These are phyloP conservation scores for Panicum virgatum DNA, from an alignment of 202 grass and related monocot species.

Conservation along the genomic window DNA sequence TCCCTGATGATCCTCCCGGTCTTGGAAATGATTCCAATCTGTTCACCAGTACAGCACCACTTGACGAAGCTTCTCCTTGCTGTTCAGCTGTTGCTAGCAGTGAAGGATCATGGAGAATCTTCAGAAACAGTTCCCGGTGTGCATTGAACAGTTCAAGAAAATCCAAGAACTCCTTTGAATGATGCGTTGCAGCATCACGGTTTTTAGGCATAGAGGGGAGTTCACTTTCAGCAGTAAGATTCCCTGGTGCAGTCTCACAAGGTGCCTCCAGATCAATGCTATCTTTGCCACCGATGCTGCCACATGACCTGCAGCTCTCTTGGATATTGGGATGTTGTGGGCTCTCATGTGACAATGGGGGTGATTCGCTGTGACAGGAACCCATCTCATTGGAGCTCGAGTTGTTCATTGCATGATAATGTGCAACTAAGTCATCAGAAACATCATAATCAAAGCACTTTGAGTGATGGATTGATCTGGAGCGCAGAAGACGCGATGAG, in stretches of 20 bases:
- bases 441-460: constrained; percentile 62
- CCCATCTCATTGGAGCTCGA: constrained; percentile 16
- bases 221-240: constrained; percentile 24
- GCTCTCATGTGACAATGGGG: constrained; percentile 20
- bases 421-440: constrained; percentile 43
- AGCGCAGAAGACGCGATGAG: constrained; percentile 56
- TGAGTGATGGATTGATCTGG: constrained; percentile 82
- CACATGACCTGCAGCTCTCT: constrained; percentile 34
- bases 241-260: constrained; percentile 5
- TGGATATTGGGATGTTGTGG: not conserved
- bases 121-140: constrained; percentile 78
- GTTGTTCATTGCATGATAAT: constrained; percentile 36
- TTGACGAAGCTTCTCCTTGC: constrained; percentile 54
- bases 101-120: constrained; percentile 74
- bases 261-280: constrained; percentile 33
- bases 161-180: constrained; percentile 83
- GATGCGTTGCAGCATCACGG: constrained; percentile 38
- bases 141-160: constrained; percentile 74
- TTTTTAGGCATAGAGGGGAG: constrained; percentile 27
- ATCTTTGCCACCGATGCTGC: constrained; percentile 30
- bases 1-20: constrained; percentile 48
- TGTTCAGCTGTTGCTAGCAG: constrained; percentile 48
- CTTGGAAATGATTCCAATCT: constrained; percentile 62
- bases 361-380: constrained; percentile 29
- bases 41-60: constrained; percentile 22